phyloP scores from a whole-genome alignment of 2,329 filamentous ascomycete species.

The Cercospora sp. region DNA sequence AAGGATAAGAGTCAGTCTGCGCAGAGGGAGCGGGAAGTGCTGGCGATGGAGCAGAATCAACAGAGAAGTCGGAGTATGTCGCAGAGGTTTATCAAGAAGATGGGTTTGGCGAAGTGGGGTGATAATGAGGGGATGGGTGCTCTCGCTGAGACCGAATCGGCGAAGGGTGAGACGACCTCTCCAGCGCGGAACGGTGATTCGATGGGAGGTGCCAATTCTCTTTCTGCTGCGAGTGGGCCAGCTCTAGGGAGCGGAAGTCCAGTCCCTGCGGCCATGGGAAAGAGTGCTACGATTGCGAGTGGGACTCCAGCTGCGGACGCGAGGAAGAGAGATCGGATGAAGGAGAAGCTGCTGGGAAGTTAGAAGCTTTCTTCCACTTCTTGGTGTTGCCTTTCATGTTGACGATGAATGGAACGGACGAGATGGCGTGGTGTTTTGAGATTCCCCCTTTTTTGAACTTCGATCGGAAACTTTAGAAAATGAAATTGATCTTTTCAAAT shows the following conservation, averaged over 20 bases:
- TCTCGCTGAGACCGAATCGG: not conserved
- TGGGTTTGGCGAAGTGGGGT: slow-evolving; percentile 24
- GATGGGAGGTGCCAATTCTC: not conserved
- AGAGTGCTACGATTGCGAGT: slow-evolving; percentile 15
- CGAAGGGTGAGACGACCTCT: not conserved
- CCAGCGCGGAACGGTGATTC: not conserved
- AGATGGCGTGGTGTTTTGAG: not conserved
- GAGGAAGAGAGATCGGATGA: slow-evolving; percentile 5
- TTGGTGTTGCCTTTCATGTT: not conserved
- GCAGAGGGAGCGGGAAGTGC: slow-evolving; percentile 59
- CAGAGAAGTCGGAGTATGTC: slow-evolving; percentile 41
- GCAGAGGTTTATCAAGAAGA: slow-evolving; percentile 36
- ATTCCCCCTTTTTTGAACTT: not conserved
- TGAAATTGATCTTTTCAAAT: too few species aligned
- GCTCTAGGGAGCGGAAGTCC: not conserved
- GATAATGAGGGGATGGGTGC: slow-evolving; percentile 5
- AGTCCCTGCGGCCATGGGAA: not conserved
- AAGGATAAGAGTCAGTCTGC: slow-evolving; percentile 62
- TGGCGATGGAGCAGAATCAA: slow-evolving; percentile 45
- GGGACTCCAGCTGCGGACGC: slow-evolving; percentile 10
- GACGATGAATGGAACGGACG: not conserved
- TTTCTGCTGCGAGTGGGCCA: not conserved
- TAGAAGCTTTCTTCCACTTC: not conserved
- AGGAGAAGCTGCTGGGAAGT: not conserved
- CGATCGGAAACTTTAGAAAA: too few species aligned